A percentile compares a stretch with the other conserved stretches of the same genome.
phyloP scores from a whole-genome alignment of 2,329 filamentous ascomycete species.

The Capronia epimyces region DNA sequence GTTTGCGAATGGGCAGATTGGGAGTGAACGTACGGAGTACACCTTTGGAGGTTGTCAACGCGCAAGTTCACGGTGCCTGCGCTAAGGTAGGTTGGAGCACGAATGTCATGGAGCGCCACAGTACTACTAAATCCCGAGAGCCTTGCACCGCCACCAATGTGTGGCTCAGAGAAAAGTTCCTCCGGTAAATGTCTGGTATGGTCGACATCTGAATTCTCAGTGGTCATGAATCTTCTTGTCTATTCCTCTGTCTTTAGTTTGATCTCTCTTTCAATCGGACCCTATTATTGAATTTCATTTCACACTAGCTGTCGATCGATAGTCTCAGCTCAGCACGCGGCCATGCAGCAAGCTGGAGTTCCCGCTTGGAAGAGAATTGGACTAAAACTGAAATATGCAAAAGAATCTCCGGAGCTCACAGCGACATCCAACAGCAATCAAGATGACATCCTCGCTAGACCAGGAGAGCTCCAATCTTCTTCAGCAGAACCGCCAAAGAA shows the following conservation, averaged over 20 bases:
- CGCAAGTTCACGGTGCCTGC: slow-evolving; percentile 13
- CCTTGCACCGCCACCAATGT: slow-evolving; percentile 7
- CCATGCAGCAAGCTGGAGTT: slow-evolving; percentile 29
- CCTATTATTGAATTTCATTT: not conserved
- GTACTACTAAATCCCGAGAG: not conserved
- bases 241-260: not conserved
- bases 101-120: not conserved
- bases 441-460: slow-evolving; percentile 1
- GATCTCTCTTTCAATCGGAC: not conserved
- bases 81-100: not conserved
- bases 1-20: not conserved
- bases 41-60: not conserved
- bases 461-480: not conserved
- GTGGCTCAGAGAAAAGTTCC: not conserved
- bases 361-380: slow-evolving; percentile 59
- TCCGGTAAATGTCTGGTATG: not conserved
- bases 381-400: slow-evolving; percentile 54
- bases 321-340: not conserved
- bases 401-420: slow-evolving; percentile 29
- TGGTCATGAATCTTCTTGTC: not conserved
- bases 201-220: not conserved
- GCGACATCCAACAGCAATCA: not conserved
- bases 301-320: not conserved
- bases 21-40: not conserved
- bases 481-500: slow-evolving; percentile 17